Base-by-base conservation (phyloP, 192 early-diverging fungal genomes). In the Rhizoclosmatium globosum region DNA sequence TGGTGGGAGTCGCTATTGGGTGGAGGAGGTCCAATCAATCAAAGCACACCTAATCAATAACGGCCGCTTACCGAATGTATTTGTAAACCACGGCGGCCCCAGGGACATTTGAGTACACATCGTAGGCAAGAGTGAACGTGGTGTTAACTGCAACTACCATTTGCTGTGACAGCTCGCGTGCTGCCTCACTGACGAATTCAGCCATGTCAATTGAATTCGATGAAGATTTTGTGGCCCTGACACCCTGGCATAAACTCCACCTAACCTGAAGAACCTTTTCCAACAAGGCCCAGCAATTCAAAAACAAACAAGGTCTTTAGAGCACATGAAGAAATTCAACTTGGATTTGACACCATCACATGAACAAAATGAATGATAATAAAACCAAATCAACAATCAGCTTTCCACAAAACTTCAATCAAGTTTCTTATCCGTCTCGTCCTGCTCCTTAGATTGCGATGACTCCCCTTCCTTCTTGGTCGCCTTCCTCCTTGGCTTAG, bases 1-100 rank as follows among this genome's bases (percentile, higher is more conserved):
- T 97, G 95, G 90, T 98, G 94, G 47, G 94, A 95, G 81, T 90
- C 93, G 79, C 93, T 92, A 53, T 9, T 7, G 50, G 50, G 50
- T 7, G 50, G 17, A 17, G 50, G 50, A 13, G 60, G 21, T 21
- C 53, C 9, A 56, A 56, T 56, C 9, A 9, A 56, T 56, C 53
- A 56, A n/a, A 9, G 31, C 31, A 31, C 31, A 31, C 31, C 31
- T 31, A 31, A 31, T 31, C 31, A 31, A 31, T 31, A 31, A 31
- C 31, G 31, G 31, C 13, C 38, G 44, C 42, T 62, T 62, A 74
- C 72, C 59, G 31, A 74, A 97, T 88, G 83, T 98, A 97, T 77
- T 88, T 87, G 81, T 92, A 85, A 2, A 91, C 89, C 71, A 96
- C 89, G n/a, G 84, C 86, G 48, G 92, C 93, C 3, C 95, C 95